Evolutionary conservation across 148 eudicot genomes (phyloP), one percentile per base, ranked within the genome.

Genomic region (Vaccinium corymbosum): DNA sequence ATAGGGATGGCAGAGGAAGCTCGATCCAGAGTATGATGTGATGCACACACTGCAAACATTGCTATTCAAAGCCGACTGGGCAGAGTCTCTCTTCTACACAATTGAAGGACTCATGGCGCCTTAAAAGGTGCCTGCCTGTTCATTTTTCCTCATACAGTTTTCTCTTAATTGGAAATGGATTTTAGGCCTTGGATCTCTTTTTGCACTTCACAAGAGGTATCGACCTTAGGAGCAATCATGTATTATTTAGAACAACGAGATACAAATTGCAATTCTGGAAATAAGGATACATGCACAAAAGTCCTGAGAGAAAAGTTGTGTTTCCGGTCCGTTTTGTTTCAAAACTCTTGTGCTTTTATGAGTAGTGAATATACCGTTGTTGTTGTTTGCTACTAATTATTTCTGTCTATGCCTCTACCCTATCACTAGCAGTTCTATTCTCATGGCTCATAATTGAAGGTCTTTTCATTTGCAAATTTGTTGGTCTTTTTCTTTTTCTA

Each of bases 1-100:
- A 29, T 62, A 94, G 97, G 95, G 98, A 19, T 94, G 98, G 98
- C 98, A 94, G 83, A 81, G 91, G 84, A 94, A 94, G 87, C 90
- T 94, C 42, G 97, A 94, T 77, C 98, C 97, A 4, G 94, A 88
- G 56, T 94, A 92, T 85, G 90, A 94, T 62, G 94, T 88, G 27
- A 80, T 94, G 91, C 85, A 88, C 17, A 89, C 97, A 46, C 56
- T 94, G 86, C 93, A 87, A 72, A 85, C 87, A 3, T 82, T 95
- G 87, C 85, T 95, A 83, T 93, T 95, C 84, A 95, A 92, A 89
- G 94, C 57, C 16, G 95, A 94, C 81, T 90, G 89, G 98, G 95
- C 88, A 19, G 94, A 95, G 81, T 91, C 94, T 76, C 87, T 93
- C 29, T 51, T 78, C 80, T 89, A 92, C 86, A 95, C 97, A 68